A percentile compares a stretch with the other conserved stretches of the same genome.
Conservation (phyloP, 441 rosid genomes). For the Sinapis alba region DNA sequence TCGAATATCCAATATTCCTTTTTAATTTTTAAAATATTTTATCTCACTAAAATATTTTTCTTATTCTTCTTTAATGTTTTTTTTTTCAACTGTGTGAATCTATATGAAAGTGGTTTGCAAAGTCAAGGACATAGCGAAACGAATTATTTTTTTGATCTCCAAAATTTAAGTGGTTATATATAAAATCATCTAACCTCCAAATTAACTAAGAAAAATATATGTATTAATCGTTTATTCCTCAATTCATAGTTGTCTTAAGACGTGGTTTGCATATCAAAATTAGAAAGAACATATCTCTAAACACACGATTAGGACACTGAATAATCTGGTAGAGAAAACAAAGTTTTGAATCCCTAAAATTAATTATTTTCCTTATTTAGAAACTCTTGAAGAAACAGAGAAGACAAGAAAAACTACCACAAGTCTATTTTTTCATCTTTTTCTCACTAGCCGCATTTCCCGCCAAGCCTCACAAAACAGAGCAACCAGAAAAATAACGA, state of each 20-base stretch:
- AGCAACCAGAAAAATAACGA: slow-evolving; percentile 35
- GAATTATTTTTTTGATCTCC: not conserved
- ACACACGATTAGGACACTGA: slow-evolving; percentile 29
- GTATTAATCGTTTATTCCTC: not conserved
- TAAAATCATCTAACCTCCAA: not conserved
- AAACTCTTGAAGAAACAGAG: slow-evolving; percentile 29
- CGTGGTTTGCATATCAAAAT: not conserved
- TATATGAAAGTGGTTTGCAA: not conserved
- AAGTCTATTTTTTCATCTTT: slow-evolving; percentile 34
- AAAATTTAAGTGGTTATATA: too few relatives aligned
- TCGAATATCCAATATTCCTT: too few relatives aligned
- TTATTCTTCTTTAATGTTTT: too few relatives aligned
- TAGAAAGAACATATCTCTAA: not conserved
- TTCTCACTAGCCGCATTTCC: slow-evolving; percentile 31
- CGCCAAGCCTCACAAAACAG: slow-evolving; percentile 36
- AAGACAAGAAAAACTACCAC: slow-evolving; percentile 28
- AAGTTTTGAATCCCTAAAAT: slow-evolving; percentile 9
- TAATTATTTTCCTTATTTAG: slow-evolving; percentile 23
- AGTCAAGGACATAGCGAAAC: not conserved
- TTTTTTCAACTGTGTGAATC: too few relatives aligned
- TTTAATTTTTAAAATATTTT: too few relatives aligned
- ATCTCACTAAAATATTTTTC: too few relatives aligned
- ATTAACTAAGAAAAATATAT: not conserved
- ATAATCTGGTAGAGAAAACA: slow-evolving; percentile 3
- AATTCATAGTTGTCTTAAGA: not conserved